phyloP scores from a whole-genome alignment of 1,284 basidiomycete genomes.

The Xanthoconium separans region DNA sequence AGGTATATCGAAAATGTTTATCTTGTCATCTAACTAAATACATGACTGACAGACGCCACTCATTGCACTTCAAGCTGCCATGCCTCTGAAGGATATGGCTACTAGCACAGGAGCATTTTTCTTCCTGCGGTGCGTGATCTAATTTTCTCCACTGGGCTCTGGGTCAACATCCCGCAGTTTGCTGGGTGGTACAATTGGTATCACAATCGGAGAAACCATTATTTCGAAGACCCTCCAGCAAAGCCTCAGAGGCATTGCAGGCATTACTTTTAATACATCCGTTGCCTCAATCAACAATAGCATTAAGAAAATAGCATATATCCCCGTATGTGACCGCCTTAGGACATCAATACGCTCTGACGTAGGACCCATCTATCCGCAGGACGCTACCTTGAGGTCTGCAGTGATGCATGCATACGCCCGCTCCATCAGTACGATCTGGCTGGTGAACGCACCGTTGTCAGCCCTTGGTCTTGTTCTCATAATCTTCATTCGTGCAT shows the following conservation, averaged over 20 bases:
- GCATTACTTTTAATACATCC: conserved; percentile 43
- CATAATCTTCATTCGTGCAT: conserved; percentile 56
- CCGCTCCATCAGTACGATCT: conserved; percentile 66
- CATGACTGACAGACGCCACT: conserved; percentile 26
- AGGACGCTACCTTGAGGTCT: conserved; percentile 48
- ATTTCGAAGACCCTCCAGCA: conserved; percentile 40
- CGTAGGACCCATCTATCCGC: background rate
- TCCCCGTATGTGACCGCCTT: conserved; percentile 43
- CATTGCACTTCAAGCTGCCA: conserved; percentile 42
- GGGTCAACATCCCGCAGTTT: conserved; percentile 18
- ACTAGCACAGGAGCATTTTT: conserved; percentile 37
- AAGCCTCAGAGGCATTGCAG: conserved; percentile 49
- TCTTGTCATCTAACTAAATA: background rate
- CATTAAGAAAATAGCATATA: conserved; percentile 50
- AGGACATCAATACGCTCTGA: background rate
- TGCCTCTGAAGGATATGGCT: conserved; percentile 49
- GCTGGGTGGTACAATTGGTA: conserved; percentile 40
- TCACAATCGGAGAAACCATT: conserved; percentile 35
- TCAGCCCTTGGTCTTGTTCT: conserved; percentile 56
- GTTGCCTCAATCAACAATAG: conserved; percentile 55
- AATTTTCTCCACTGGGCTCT: background rate
- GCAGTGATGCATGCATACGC: conserved; percentile 71
- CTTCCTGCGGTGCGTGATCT: conserved; percentile 32
- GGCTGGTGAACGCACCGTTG: conserved; percentile 69
- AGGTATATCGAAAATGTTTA: conserved; percentile 12